Base-by-base conservation (phyloP, 73 alveolate species). In the Paramecium sexaurelia region DNA sequence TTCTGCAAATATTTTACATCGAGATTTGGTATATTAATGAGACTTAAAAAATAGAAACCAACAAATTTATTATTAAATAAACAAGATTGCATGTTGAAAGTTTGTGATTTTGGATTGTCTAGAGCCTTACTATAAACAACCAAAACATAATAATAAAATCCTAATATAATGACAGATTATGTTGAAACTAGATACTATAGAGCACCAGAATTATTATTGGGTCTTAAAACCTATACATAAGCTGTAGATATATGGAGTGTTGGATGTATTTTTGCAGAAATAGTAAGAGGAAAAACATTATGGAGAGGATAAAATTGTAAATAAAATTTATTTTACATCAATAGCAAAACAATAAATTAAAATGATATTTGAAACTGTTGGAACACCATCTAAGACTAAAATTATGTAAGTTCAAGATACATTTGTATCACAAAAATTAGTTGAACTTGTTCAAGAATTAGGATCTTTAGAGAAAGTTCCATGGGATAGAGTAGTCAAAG, bases 231-330 rank as follows among this genome's bases (percentile, higher is more conserved):
- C 35, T 88, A 88, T 51, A 57, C 85, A 37, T 20, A 43, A 67
- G 94, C 94, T 40, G 94, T 88, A 10, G 94, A 88, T 43, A 88
- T 88, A 37, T 88, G 94, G 94, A 68, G 91, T 88, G 85, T 55
- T 8, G 94, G 94, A 19, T 68, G 85, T 24, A 88, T 88, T 39
- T 68, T 88, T 55, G 94, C 94, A 20, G 94, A 88, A 43, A 55
- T 88, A 17, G 56, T 88, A 0, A 88, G 87, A 29, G 87, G 94
- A 69, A 45, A 88, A 11, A 75, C 94, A 0, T 43, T 78, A 11
- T 78, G 90, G 90, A 78, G 55, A 78, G 90, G 90, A 17, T 24
- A 78, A 22, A 78, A 78, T 43, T 78, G 90, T 78, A 78, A 39
- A 5, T 3, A 15, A 1, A 5, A 51, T 47, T 40, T 37, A 10